Percentiles rank a stretch among this genome's conserved stretches.
phyloP scores from a whole-genome alignment of 2,329 filamentous ascomycete genomes.

The Pestalotiopsis fici region DNA sequence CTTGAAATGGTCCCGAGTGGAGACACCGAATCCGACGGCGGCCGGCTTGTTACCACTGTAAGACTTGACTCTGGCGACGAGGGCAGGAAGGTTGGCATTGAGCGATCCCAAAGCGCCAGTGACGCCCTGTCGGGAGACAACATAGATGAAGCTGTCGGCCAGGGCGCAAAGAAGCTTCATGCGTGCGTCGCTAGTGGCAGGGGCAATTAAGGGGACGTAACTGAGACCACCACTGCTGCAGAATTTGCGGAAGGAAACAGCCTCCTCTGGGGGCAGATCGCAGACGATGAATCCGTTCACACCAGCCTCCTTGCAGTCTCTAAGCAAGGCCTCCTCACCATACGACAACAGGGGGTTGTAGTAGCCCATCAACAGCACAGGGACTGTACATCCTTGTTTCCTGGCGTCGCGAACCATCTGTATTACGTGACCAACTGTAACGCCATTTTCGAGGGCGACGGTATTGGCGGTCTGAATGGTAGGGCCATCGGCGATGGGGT shows the following conservation, averaged over 20 bases:
- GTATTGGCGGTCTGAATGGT: conserved; percentile 97
- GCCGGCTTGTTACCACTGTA: conserved; percentile 90
- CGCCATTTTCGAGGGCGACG: conserved; percentile 83
- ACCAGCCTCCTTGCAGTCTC: conserved; percentile 80
- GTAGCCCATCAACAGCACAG: conserved; percentile 96
- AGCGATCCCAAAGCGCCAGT: conserved; percentile 86
- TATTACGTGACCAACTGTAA: conserved; percentile 78
- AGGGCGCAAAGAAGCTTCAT: conserved; percentile 97
- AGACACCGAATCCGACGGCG: conserved; percentile 94
- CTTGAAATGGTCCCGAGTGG: conserved; percentile 90
- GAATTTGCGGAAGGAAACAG: conserved; percentile 83
- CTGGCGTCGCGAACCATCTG: conserved; percentile 83
- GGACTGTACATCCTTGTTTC: conserved; percentile 73
- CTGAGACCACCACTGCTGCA: conserved; percentile 82
- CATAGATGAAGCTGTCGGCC: conserved; percentile 98
- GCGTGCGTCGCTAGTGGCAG: conserved; percentile 85
- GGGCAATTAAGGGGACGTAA: conserved; percentile 95
- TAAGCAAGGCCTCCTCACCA: conserved; percentile 85
- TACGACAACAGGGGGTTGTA: conserved; percentile 96
- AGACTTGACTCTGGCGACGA: conserved; percentile 84
- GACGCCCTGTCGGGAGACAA: conserved; percentile 95
- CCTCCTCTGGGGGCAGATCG: conserved; percentile 93
- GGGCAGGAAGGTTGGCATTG: conserved; percentile 77
- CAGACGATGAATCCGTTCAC: conserved; percentile 98
- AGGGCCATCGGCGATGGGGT: conserved; percentile 96